These are phyloP conservation scores for Ostreobium quekettii DNA, from an alignment of 139 green algal genomes.

Conservation along the genomic window DNA sequence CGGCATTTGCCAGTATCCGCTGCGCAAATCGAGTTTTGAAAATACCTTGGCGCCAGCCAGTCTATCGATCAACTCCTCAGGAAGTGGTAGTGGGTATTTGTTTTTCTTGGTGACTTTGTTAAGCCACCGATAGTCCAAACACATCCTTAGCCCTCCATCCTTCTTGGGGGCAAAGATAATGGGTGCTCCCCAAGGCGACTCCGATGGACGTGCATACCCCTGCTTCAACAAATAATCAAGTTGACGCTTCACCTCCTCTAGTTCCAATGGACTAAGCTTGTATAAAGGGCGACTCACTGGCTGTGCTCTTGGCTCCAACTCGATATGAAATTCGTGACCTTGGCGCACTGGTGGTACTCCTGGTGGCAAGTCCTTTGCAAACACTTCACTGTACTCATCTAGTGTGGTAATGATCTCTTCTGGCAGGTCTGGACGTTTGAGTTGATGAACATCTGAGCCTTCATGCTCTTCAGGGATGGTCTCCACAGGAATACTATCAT, in stretches of 20 bases:
- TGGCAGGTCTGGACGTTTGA: too few relatives aligned
- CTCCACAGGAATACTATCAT: too few relatives aligned
- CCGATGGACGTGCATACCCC: slow-evolving; percentile 21
- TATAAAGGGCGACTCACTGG: background rate
- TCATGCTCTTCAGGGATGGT: too few relatives aligned
- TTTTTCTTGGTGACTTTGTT: slow-evolving; percentile 48
- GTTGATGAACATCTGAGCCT: too few relatives aligned
- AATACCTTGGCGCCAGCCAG: slow-evolving; percentile 23
- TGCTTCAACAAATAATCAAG: slow-evolving; percentile 20
- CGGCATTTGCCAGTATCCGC: slow-evolving; percentile 18
- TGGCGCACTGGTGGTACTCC: background rate
- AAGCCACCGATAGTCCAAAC: slow-evolving; percentile 43
- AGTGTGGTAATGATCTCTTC: too few relatives aligned
- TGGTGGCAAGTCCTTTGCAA: slow-evolving; percentile 11
- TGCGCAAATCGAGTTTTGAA: slow-evolving; percentile 17
- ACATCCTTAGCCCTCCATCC: slow-evolving; percentile 41
- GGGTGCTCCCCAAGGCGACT: slow-evolving; percentile 36
- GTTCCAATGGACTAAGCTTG: background rate
- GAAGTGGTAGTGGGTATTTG: slow-evolving; percentile 34
- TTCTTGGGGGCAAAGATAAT: slow-evolving; percentile 55
- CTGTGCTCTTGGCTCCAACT: background rate
- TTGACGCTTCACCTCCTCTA: slow-evolving; percentile 14
- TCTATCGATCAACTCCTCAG: slow-evolving; percentile 42
- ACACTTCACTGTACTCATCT: slow-evolving; percentile 6
- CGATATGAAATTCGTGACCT: slow-evolving; percentile 9